phyloP scores from a whole-genome alignment of 2,329 filamentous ascomycete genomes.

The Orbilia ellipsospora region DNA sequence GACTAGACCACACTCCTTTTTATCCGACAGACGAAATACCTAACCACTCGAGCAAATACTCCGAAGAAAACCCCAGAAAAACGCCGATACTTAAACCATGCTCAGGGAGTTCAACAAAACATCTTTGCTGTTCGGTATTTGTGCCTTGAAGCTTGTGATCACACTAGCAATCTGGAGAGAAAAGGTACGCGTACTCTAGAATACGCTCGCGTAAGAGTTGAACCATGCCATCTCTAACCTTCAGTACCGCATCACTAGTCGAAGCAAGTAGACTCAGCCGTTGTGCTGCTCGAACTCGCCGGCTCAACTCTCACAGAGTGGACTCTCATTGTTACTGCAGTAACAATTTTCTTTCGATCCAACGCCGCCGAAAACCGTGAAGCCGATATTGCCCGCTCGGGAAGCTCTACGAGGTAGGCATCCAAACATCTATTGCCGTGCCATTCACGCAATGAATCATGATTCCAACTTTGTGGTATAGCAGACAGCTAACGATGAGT shows the following conservation, averaged over 20 bases:
- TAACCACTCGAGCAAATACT: no score
- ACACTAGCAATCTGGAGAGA: constrained; percentile 7
- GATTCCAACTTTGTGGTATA: no score
- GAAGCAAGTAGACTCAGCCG: no score
- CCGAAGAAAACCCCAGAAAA: no score
- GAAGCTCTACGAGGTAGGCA: not conserved
- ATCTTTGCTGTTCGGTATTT: not conserved
- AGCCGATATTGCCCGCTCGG: not conserved
- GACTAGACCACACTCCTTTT: no score
- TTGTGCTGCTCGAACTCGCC: constrained; percentile 7
- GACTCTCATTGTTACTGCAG: not conserved
- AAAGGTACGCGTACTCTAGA: constrained; percentile 4
- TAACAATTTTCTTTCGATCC: not conserved
- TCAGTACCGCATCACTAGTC: no score
- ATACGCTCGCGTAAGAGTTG: no score
- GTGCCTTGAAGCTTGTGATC: constrained; percentile 2
- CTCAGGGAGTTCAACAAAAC: not conserved
- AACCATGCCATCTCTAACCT: no score
- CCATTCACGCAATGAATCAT: no score
- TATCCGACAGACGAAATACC: no score
- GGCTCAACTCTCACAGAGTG: constrained; percentile 24
- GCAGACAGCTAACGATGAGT: no score
- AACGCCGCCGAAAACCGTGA: not conserved
- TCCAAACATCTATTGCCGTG: not conserved
- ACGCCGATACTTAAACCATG: not conserved